These are phyloP conservation scores for Penicillium turbatum DNA, from an alignment of 495 filamentous ascomycete genomes.

Conservation along the genomic window DNA sequence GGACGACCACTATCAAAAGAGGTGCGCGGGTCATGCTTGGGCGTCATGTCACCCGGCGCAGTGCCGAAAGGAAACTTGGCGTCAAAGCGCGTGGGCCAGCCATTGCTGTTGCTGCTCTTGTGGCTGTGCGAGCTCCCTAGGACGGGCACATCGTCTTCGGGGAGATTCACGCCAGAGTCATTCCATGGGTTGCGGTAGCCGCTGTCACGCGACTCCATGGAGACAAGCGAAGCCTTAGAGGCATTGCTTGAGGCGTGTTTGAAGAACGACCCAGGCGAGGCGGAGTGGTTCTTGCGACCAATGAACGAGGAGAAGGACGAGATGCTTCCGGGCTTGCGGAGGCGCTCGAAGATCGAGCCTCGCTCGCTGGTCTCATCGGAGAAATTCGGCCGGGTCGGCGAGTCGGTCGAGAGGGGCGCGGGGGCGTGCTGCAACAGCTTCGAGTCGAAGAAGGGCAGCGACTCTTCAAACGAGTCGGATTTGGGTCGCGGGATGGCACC, in stretches of 20 bases:
- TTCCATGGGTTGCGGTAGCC: constrained; percentile 97
- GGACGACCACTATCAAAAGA: constrained; percentile 88
- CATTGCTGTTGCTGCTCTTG: constrained; percentile 56
- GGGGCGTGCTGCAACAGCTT: constrained; percentile 91
- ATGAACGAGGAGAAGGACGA: constrained; percentile 89
- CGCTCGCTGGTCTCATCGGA: constrained; percentile 72
- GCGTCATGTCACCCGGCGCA: constrained; percentile 73
- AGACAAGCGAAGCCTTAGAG: constrained; percentile 88
- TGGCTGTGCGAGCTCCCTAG: constrained; percentile 55
- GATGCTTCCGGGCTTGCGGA: constrained; percentile 89
- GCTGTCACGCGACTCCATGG: constrained; percentile 86
- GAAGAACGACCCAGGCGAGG: constrained; percentile 78
- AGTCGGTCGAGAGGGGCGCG: constrained; percentile 72
- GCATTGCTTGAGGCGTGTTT: constrained; percentile 91
- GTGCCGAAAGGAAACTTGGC: constrained; percentile 64
- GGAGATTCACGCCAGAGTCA: constrained; percentile 88
- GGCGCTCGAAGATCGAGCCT: constrained; percentile 77
- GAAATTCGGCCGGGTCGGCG: constrained; percentile 76
- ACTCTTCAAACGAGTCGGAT: constrained; percentile 97
- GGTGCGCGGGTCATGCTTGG: constrained; percentile 72
- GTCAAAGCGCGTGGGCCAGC: constrained; percentile 59
- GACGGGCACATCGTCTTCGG: constrained; percentile 72
- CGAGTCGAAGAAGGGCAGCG: constrained; percentile 90
- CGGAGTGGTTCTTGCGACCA: constrained; percentile 88
- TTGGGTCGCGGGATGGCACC: constrained; percentile 93